Base-by-base conservation (phyloP, 495 filamentous ascomycete genomes). In the Symbiotaphrina buchneri region DNA sequence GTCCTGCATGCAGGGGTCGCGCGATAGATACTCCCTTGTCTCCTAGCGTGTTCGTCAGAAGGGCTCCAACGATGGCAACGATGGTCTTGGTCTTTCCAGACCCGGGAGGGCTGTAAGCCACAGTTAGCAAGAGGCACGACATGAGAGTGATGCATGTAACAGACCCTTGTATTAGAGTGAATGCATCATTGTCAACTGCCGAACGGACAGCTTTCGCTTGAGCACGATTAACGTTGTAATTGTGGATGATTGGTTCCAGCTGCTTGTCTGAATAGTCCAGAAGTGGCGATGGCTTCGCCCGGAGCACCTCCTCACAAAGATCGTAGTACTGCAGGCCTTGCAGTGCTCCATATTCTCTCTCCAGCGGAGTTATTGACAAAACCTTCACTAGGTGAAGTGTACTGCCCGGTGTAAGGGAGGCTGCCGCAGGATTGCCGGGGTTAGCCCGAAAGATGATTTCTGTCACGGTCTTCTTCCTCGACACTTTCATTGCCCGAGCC, bases 31-130 rank as follows among this genome's bases (percentile, higher is more conserved):
- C 56, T 5, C 58, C 62, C 37, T 53, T 34, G 47, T 60, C 42
- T 37, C 40, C 45, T 47, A 82, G 54, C n/a, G 41, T 54, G 27
- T 60, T 59, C 3, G 68, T 80, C 8, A 97, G 43, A 5, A 95
- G 58, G 37, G 81, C 78, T 26, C 87, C 87, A 10, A 93, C 81
- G 55, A 95, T 91, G 28, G 85, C 87, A 36, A 92, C 68, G 33
- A 97, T 95, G 0, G 87, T 97, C 47, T 95, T 97, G 0, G 87
- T 97, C 52, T 97, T 97, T 43, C 87, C 87, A 3, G 85, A 87
- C 44, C 87, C 87, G 1, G 87, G 87, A 30, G 87, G 90, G 24
- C 64, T 68, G 31, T 22, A 34, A 10, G n/a, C 18, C 15, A 34
- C n/a, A 1, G 4, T 31, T 16, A 30, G 37, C 13, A 42, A 20